Conservation (phyloP, 768 basidiomycete genomes). For the Sutorius australiensis region DNA sequence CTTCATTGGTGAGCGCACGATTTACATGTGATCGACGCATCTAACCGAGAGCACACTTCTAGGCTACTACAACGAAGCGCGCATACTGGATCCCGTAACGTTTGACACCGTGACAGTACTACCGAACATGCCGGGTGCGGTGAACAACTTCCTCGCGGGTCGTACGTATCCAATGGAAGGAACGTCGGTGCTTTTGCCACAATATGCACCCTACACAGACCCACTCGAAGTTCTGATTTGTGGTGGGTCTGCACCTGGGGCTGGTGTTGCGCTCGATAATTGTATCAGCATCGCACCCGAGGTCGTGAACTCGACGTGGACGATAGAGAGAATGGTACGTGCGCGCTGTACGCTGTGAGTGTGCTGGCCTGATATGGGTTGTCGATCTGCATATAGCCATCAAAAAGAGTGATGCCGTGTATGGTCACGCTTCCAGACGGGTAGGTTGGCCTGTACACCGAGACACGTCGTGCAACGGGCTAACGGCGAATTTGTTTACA, state of each 20-base stretch:
- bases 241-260: slow-evolving; percentile 66
- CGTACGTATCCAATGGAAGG: slow-evolving; percentile 79
- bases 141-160: slow-evolving; percentile 67
- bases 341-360: neutral
- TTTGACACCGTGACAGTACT: slow-evolving; percentile 57
- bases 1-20: slow-evolving; percentile 58
- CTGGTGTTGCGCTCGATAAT: slow-evolving; percentile 53
- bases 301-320: slow-evolving; percentile 57
- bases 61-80: slow-evolving; percentile 82
- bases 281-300: slow-evolving; percentile 72
- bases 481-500: slow-evolving; percentile 33
- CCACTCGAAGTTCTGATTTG: slow-evolving; percentile 66
- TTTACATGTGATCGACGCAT: neutral
- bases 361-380: neutral
- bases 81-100: slow-evolving; percentile 63
- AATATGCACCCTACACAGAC: slow-evolving; percentile 68
- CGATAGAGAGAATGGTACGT: slow-evolving; percentile 74
- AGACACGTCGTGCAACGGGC: neutral
- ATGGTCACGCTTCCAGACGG: slow-evolving; percentile 59
- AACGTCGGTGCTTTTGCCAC: slow-evolving; percentile 64
- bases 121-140: slow-evolving; percentile 73
- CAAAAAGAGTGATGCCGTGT: slow-evolving; percentile 72
- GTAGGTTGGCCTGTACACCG: neutral
- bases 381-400: slow-evolving; percentile 42
- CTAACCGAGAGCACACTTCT: neutral